These are phyloP conservation scores for Yamadazyma songkhlaensis DNA, from an alignment of 1,139 yeast genomes.

Conservation along the genomic window DNA sequence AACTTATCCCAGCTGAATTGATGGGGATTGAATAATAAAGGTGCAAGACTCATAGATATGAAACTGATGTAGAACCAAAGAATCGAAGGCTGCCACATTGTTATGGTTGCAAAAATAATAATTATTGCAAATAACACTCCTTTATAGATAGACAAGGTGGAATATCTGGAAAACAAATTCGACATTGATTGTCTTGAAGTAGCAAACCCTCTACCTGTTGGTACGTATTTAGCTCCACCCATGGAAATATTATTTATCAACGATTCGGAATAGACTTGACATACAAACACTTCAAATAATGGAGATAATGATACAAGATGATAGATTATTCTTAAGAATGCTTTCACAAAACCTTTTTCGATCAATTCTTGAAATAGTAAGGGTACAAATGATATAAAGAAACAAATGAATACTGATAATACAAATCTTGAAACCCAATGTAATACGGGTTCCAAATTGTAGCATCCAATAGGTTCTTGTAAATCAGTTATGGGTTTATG, in stretches of 20 bases:
- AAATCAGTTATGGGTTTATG: constrained; percentile 54
- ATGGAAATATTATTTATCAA: constrained; percentile 64
- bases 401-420: constrained; percentile 77
- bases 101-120: constrained; percentile 58
- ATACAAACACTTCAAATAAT: constrained; percentile 81
- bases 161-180: constrained; percentile 61
- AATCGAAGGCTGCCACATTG: constrained; percentile 75
- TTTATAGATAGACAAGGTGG: constrained; percentile 59
- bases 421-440: constrained; percentile 83
- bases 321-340: constrained; percentile 53
- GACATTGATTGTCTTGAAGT: constrained; percentile 63
- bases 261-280: constrained; percentile 77
- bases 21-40: constrained; percentile 83
- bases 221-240: constrained; percentile 82
- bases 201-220: constrained; percentile 87
- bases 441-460: constrained; percentile 67
- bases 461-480: constrained; percentile 70
- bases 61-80: constrained; percentile 85
- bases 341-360: constrained; percentile 71
- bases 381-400: constrained; percentile 81
- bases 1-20: constrained; percentile 71
- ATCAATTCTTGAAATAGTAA: constrained; percentile 74
- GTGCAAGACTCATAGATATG: constrained; percentile 70
- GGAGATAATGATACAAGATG: constrained; percentile 79
- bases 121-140: constrained; percentile 60